phyloP scores from a whole-genome alignment of 208 protist species.

The Acanthamoeba lugdunensis region DNA sequence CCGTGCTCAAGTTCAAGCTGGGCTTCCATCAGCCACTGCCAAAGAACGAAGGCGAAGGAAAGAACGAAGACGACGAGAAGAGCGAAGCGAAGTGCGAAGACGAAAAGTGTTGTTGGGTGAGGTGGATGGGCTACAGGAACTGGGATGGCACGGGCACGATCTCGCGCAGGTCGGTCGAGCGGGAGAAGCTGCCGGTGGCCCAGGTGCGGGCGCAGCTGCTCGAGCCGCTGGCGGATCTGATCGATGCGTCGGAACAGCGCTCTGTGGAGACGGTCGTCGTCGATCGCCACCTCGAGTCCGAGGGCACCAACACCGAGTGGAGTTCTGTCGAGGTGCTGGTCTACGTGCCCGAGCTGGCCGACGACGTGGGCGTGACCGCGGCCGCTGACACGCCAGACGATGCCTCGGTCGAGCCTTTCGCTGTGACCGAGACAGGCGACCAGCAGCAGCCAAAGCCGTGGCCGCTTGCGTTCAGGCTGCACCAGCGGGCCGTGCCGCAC shows the following conservation, averaged over 20 bases:
- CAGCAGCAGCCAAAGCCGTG: neutral
- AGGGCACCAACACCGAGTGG: conserved; percentile 5
- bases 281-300: neutral
- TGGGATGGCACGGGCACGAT: neutral
- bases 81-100: neutral
- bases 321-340: conserved; percentile 42
- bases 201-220: neutral
- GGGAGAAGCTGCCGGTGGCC: neutral
- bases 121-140: neutral
- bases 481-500: neutral
- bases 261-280: conserved; percentile 34
- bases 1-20: conserved; percentile 45
- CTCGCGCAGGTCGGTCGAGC: neutral
- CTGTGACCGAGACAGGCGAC: neutral
- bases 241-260: neutral
- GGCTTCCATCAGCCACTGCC: neutral
- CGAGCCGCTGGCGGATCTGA: neutral
- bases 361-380: neutral
- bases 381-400: neutral
- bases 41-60: neutral
- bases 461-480: conserved; percentile 29
- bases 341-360: neutral
- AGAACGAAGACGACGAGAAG: too few relatives aligned
- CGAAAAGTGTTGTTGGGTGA: neutral
- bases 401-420: neutral